Conservation (phyloP, 1,284 basidiomycete species). For the Tylopilus sp. region DNA sequence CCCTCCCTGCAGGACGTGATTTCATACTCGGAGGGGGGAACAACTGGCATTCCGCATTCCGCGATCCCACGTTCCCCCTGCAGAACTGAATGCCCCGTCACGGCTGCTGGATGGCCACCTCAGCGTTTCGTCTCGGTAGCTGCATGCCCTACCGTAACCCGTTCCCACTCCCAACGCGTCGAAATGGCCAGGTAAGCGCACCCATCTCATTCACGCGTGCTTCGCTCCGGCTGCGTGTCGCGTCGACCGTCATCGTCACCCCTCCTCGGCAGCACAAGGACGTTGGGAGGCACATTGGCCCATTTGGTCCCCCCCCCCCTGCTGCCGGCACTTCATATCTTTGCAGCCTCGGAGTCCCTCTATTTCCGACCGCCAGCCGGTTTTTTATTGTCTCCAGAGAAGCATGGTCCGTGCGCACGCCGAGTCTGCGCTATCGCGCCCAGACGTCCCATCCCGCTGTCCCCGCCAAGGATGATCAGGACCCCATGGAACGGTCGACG, state of each 20-base stretch:
- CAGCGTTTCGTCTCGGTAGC: slow-evolving; percentile 11
- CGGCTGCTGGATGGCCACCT: slow-evolving; percentile 2
- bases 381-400: slow-evolving; percentile 10
- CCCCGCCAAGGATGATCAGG: neutral
- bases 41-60: slow-evolving; percentile 3
- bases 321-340: slow-evolving; percentile 21
- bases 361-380: slow-evolving; percentile 17
- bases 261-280: slow-evolving; percentile 13
- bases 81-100: neutral
- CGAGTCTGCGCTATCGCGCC: neutral
- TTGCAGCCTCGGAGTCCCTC: slow-evolving; percentile 19
- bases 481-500: neutral
- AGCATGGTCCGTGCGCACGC: slow-evolving; percentile 1
- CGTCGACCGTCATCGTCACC: too few species aligned
- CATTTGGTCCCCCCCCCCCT: neutral
- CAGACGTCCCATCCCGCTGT: too few species aligned
- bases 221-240: neutral
- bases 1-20: slow-evolving; percentile 11
- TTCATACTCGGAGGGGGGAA: slow-evolving; percentile 12
- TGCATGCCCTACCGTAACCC: slow-evolving; percentile 17
- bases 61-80: neutral
- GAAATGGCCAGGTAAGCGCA: slow-evolving; percentile 12
- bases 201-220: slow-evolving; percentile 20
- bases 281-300: neutral
- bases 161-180: slow-evolving; percentile 15